Conservation (phyloP, 805 yeast species). For the Cephaloascus fragrans region DNA sequence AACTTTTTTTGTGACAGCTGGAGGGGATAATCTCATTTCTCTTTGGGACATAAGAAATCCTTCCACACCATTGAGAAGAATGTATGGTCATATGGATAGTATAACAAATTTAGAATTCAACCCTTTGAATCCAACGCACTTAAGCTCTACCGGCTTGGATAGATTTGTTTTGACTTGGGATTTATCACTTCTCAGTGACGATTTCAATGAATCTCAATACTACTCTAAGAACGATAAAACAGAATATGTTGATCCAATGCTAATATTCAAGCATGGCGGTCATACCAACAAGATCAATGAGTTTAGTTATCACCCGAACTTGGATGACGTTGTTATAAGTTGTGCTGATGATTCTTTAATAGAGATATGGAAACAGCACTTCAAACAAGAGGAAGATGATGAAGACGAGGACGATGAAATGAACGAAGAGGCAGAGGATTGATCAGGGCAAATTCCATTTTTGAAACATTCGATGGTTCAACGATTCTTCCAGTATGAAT, state of each 20-base stretch:
- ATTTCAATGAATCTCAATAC: constrained; percentile 41
- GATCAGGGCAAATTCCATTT: no score
- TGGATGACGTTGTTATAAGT: constrained; percentile 50
- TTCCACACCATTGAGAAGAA: constrained; percentile 45
- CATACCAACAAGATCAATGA: constrained; percentile 66
- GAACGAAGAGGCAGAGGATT: constrained; percentile 19
- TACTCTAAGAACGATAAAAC: constrained; percentile 38
- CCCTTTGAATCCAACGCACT: constrained; percentile 39
- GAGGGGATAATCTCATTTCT: constrained; percentile 64
- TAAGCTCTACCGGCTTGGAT: constrained; percentile 52
- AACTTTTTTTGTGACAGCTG: constrained; percentile 62
- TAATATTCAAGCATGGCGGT: constrained; percentile 78
- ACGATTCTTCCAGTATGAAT: no score
- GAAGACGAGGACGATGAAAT: constrained; percentile 6
- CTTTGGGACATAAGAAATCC: constrained; percentile 70
- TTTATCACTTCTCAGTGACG: constrained; percentile 46
- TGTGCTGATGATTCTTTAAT: constrained; percentile 69
- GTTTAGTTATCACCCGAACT: constrained; percentile 54
- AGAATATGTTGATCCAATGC: constrained; percentile 61
- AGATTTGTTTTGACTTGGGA: constrained; percentile 73
- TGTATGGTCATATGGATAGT: constrained; percentile 56
- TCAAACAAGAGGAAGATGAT: constrained; percentile 27
- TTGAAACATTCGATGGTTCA: no score
- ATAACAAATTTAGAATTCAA: constrained; percentile 49
- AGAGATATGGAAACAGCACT: constrained; percentile 69